phyloP scores from a whole-genome alignment of 495 filamentous ascomycete species.

The Talaromyces borbonicus region DNA sequence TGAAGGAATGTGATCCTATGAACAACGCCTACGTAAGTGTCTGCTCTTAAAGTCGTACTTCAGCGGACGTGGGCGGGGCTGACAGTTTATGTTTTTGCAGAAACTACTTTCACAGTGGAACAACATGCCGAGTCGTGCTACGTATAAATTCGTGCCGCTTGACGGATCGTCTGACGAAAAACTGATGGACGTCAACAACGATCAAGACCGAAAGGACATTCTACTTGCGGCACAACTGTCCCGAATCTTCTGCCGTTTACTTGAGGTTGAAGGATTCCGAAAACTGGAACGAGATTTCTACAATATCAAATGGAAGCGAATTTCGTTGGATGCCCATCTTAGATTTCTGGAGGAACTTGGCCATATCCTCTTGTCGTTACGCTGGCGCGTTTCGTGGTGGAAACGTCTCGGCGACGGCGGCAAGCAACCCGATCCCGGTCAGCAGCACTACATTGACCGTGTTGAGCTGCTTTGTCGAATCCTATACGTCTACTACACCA shows the following conservation, averaged over 20 bases:
- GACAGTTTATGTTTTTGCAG: slow-evolving; percentile 17
- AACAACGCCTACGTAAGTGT: slow-evolving; percentile 32
- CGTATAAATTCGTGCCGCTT: slow-evolving; percentile 33
- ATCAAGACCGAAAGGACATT: slow-evolving; percentile 32
- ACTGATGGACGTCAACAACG: slow-evolving; percentile 32
- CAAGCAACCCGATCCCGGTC: slow-evolving; percentile 29
- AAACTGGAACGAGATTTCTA: slow-evolving; percentile 40
- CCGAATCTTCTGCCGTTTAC: slow-evolving; percentile 39
- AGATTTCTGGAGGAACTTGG: slow-evolving; percentile 36
- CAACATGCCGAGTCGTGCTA: slow-evolving; percentile 42
- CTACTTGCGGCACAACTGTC: slow-evolving; percentile 38
- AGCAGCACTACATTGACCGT: slow-evolving; percentile 38
- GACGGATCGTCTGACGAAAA: slow-evolving; percentile 25
- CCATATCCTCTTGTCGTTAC: slow-evolving; percentile 36
- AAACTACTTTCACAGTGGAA: slow-evolving; percentile 39
- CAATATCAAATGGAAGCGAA: slow-evolving; percentile 43
- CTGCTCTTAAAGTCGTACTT: too few species aligned
- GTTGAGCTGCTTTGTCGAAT: slow-evolving; percentile 39
- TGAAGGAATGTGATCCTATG: slow-evolving; percentile 37
- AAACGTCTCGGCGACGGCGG: slow-evolving; percentile 36
- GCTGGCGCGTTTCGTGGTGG: slow-evolving; percentile 44
- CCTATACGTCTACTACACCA: slow-evolving; percentile 42
- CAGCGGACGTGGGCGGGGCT: too few species aligned
- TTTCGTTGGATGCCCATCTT: slow-evolving; percentile 33
- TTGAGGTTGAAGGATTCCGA: slow-evolving; percentile 42